A percentile compares a stretch with the other conserved stretches of the same genome.
These are phyloP conservation scores for Myriangium duriaei DNA, from an alignment of 2,329 filamentous ascomycete species.

Conservation along the genomic window DNA sequence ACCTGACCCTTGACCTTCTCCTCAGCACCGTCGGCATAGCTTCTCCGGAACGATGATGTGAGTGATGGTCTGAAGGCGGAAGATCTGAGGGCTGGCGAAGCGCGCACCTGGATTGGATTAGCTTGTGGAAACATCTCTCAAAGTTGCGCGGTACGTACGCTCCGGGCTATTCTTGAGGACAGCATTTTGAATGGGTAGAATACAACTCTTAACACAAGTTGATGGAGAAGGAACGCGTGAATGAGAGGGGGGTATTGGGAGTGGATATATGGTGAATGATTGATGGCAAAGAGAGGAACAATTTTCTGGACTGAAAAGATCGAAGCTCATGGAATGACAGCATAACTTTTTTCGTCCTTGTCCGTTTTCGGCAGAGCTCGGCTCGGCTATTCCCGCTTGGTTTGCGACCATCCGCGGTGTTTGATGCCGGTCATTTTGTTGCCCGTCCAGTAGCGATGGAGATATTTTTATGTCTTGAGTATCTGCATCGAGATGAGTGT, in stretches of 20 bases:
- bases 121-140: constrained; percentile 5
- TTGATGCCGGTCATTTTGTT: too few relatives aligned
- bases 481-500: too few relatives aligned
- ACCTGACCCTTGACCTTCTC: constrained; percentile 89
- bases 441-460: too few relatives aligned
- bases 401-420: too few relatives aligned
- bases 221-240: background rate
- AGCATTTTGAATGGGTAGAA: constrained; percentile 19
- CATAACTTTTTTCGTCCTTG: background rate
- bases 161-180: constrained; percentile 24
- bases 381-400: background rate
- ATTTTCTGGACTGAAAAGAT: background rate
- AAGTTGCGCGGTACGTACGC: constrained; percentile 17
- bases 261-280: background rate
- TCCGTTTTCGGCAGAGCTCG: background rate
- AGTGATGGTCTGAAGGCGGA: constrained; percentile 44
- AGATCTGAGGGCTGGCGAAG: constrained; percentile 24
- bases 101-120: constrained; percentile 16
- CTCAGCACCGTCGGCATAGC: constrained; percentile 58
- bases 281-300: background rate
- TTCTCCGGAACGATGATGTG: constrained; percentile 56
- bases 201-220: background rate
- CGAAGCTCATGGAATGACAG: constrained; percentile 3
- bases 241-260: background rate
- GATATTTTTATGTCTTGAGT: too few relatives aligned